Base-by-base conservation (phyloP, 1,139 yeast genomes). In the Magnusiomyces sp. region DNA sequence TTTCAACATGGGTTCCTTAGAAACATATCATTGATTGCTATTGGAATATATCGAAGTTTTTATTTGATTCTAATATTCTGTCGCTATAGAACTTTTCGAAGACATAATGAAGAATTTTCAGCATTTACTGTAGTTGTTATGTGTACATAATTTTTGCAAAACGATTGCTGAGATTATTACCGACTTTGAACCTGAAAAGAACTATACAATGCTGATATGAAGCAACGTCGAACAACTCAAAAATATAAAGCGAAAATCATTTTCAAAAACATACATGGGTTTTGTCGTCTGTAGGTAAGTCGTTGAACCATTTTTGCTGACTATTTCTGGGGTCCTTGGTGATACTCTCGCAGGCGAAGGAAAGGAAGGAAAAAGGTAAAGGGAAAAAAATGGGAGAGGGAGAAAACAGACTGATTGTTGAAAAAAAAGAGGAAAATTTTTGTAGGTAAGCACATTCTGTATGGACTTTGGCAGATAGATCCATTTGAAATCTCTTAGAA, bases 291-390 rank as follows among this genome's bases (percentile, higher is more conserved):
- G 53, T 51, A 51, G 46, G 53, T 51, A 42, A 51, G 51, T 51
- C 53, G 79, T 73, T 80, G 85, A 67, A 84, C 87, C 88, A 81
- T 82, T 66, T 62, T 59, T 61, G 56, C 29, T 55, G 54, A 31
- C 42, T 50, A 49, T 45, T 43, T 39, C 11, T 43, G 46, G 33
- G 46, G 50, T 47, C 20, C 31, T 48, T 46, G 43, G n/a, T 4
- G 16, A 38, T 20, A 33, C 45, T 43, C 45, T 42, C 45, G 45
- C 45, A 13, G 45, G 45, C 45, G 33, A 42, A 17, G 45, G 19
- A 27, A 41, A 31, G 36, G 13, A 27, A 20, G 39, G n/a, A 17
- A 33, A 36, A 36, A 36, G 40, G 46, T 40, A 14, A 34, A 33
- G 37, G 40, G 37, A 23, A 36, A 36, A 43, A 23, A 43, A 43